phyloP scores from a whole-genome alignment of 2,329 filamentous ascomycete genomes.

The Trichoderma pleuroti region DNA sequence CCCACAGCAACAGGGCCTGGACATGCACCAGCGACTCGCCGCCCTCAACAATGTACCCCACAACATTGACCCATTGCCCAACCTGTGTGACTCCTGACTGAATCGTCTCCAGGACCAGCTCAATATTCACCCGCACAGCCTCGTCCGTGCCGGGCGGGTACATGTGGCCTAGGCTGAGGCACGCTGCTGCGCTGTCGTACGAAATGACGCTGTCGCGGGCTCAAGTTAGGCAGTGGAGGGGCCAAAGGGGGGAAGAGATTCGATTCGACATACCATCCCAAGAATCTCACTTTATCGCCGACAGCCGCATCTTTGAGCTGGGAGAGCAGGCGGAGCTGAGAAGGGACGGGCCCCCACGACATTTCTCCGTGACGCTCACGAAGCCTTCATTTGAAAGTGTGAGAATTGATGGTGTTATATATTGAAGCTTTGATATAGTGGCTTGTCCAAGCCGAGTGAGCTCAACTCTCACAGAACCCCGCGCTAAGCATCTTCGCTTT shows the following conservation, averaged over 20 bases:
- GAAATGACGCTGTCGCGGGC: slow-evolving; percentile 43
- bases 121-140: slow-evolving; percentile 64
- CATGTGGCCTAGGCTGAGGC: slow-evolving; percentile 65
- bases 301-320: slow-evolving; percentile 49
- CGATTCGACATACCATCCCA: slow-evolving; percentile 79
- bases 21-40: slow-evolving; percentile 42
- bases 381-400: neutral
- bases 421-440: neutral
- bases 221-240: neutral
- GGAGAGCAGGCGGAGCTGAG: slow-evolving; percentile 62
- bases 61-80: slow-evolving; percentile 85
- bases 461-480: neutral
- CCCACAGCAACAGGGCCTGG: slow-evolving; percentile 76
- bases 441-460: neutral
- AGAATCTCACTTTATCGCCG: slow-evolving; percentile 80
- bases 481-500: neutral
- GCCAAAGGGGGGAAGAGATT: neutral
- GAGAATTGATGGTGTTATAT: too few species aligned
- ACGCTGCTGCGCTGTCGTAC: slow-evolving; percentile 53
- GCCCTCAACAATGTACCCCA: slow-evolving; percentile 66
- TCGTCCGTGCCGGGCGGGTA: slow-evolving; percentile 49
- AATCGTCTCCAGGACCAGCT: slow-evolving; percentile 64
- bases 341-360: slow-evolving; percentile 61
- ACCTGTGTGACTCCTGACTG: slow-evolving; percentile 60
- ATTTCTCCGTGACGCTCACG: slow-evolving; percentile 31